These are phyloP conservation scores for Leucaena leucocephala DNA, from an alignment of 306 rosid species.

Conservation along the genomic window DNA sequence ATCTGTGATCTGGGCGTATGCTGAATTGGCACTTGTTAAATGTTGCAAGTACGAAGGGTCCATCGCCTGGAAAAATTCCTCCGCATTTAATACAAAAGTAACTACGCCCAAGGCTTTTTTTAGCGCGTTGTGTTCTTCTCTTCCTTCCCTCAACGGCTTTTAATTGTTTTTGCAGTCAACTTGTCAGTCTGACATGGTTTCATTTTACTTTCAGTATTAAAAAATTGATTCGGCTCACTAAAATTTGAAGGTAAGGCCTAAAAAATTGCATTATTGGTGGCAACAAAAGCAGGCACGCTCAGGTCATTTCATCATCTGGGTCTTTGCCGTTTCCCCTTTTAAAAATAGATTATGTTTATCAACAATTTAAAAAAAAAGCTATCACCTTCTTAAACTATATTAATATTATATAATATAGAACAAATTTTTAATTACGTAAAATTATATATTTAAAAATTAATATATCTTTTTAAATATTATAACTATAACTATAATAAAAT, in stretches of 20 bases:
- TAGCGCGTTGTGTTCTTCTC: neutral
- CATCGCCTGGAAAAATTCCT: neutral
- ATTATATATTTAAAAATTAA: too few species aligned
- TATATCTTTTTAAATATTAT: too few species aligned
- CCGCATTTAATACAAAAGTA: neutral
- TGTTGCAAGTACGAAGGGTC: neutral
- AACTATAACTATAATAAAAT: too few species aligned
- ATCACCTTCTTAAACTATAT: too few species aligned
- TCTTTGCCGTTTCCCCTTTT: neutral
- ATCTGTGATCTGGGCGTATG: neutral
- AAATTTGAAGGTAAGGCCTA: neutral
- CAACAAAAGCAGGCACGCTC: neutral
- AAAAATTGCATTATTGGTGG: neutral
- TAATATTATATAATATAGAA: too few species aligned
- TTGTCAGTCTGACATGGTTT: conserved; percentile 5
- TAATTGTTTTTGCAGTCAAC: conserved; percentile 3
- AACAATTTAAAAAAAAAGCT: too few species aligned
- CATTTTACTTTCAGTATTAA: neutral
- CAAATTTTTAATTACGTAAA: too few species aligned
- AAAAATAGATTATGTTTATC: too few species aligned
- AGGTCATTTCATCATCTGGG: neutral
- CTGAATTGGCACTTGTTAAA: neutral
- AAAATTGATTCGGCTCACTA: neutral
- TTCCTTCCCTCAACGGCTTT: conserved; percentile 3
- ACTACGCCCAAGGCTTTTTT: neutral